These are phyloP conservation scores for Lipomyces lipofer DNA, from an alignment of 805 yeast species.

Conservation along the genomic window DNA sequence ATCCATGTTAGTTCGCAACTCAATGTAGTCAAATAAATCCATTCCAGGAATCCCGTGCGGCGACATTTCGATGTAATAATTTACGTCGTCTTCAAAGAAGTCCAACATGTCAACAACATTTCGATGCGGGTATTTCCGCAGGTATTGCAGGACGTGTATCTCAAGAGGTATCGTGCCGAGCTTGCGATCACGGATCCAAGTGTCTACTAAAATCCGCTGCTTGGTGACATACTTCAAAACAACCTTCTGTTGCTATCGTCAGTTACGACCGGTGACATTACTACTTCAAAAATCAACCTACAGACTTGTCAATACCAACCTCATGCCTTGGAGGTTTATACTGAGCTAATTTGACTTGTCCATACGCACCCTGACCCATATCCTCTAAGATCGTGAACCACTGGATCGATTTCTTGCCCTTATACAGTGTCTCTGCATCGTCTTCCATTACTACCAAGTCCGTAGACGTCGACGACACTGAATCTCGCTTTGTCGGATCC, in stretches of 20 bases:
- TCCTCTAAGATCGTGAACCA: constrained; percentile 72
- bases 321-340: constrained; percentile 46
- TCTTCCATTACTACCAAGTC: constrained; percentile 11
- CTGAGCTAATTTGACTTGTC: constrained; percentile 81
- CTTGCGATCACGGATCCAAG: constrained; percentile 92
- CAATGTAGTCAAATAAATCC: constrained; percentile 90
- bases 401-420: constrained; percentile 61
- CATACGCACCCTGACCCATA: constrained; percentile 97
- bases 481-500: neutral
- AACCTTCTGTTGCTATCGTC: constrained; percentile 58
- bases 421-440: constrained; percentile 3
- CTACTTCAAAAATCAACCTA: neutral
- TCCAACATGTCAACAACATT: constrained; percentile 83
- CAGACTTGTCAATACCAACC: constrained; percentile 17
- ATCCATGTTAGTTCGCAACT: constrained; percentile 75
- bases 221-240: constrained; percentile 89
- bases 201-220: constrained; percentile 89
- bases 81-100: constrained; percentile 87
- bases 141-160: constrained; percentile 85
- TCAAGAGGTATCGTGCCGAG: constrained; percentile 96
- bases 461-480: constrained; percentile 2
- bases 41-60: constrained; percentile 89
- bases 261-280: neutral
- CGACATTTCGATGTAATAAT: constrained; percentile 88
- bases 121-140: constrained; percentile 68